A percentile compares a stretch with the other conserved stretches of the same genome.
Conservation (phyloP, 768 basidiomycete species). For the Suillus sp. region DNA sequence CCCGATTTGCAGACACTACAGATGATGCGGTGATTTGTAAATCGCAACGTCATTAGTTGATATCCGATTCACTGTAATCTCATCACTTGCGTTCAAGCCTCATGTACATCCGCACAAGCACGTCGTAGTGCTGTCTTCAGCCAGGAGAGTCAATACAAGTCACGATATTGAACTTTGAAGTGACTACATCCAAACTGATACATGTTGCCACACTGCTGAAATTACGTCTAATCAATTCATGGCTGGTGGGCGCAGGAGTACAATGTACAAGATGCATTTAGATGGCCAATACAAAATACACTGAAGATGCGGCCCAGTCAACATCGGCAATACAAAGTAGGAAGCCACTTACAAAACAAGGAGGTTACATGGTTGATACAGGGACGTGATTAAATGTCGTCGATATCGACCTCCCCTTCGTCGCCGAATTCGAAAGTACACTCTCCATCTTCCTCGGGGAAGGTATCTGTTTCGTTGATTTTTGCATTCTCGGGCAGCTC, state of each 20-base stretch:
- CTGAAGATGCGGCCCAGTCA: conserved; percentile 8
- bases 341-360: conserved; percentile 20
- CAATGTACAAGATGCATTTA: conserved; percentile 9
- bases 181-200: conserved; percentile 18
- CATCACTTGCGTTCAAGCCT: not conserved
- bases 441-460: conserved; percentile 89
- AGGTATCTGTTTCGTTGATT: conserved; percentile 95
- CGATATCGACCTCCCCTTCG: conserved; percentile 86
- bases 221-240: conserved; percentile 29
- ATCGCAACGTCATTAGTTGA: conserved; percentile 1
- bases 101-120: too few relatives aligned
- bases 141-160: conserved; percentile 7
- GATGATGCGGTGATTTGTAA: conserved; percentile 33
- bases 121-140: not conserved
- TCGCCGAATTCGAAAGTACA: conserved; percentile 91
- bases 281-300: conserved; percentile 19
- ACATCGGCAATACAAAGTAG: conserved; percentile 4
- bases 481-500: conserved; percentile 96
- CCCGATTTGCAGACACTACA: conserved; percentile 71
- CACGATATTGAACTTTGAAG: conserved; percentile 11
- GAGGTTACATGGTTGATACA: conserved; percentile 14
- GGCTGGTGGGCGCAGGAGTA: conserved; percentile 19
- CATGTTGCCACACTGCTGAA: conserved; percentile 23
- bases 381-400: conserved; percentile 66
- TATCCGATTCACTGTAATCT: not conserved